Evolutionary conservation across 495 filamentous ascomycete genomes (phyloP).

Genomic region (Xylaria intraflava): DNA sequence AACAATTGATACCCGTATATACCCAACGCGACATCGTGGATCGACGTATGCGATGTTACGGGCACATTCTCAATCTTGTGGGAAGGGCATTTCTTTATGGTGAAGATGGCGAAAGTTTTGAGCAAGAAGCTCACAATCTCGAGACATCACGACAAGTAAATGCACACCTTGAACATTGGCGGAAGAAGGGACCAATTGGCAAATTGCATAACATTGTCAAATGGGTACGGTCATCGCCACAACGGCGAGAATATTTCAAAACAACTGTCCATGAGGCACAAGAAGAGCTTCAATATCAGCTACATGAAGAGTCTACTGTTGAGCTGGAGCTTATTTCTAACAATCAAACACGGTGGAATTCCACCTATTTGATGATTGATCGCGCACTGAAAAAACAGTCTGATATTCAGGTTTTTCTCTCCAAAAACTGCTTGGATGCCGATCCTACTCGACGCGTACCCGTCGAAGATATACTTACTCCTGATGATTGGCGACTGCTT

Average conservation of each 20-base stretch:
- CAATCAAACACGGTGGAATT: background rate
- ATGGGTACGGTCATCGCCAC: background rate
- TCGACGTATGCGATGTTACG: background rate
- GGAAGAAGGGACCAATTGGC: background rate
- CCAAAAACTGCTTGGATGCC: background rate
- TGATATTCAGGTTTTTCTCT: background rate
- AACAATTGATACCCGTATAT: too few species aligned
- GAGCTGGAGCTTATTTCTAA: background rate
- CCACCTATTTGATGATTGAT: background rate
- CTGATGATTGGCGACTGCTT: background rate
- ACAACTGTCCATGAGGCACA: background rate
- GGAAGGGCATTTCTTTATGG: background rate
- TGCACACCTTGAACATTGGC: background rate
- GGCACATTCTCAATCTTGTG: background rate
- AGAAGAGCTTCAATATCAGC: background rate
- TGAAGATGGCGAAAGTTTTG: background rate
- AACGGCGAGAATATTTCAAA: background rate
- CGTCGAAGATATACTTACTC: background rate
- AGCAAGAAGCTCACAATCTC: background rate
- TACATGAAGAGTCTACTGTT: background rate
- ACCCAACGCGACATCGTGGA: too few species aligned
- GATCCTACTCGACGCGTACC: background rate
- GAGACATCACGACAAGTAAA: background rate
- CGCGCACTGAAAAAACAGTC: background rate
- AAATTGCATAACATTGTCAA: background rate